Conservation (phyloP, 2,329 filamentous ascomycete species). For the Fusarium sp. region DNA sequence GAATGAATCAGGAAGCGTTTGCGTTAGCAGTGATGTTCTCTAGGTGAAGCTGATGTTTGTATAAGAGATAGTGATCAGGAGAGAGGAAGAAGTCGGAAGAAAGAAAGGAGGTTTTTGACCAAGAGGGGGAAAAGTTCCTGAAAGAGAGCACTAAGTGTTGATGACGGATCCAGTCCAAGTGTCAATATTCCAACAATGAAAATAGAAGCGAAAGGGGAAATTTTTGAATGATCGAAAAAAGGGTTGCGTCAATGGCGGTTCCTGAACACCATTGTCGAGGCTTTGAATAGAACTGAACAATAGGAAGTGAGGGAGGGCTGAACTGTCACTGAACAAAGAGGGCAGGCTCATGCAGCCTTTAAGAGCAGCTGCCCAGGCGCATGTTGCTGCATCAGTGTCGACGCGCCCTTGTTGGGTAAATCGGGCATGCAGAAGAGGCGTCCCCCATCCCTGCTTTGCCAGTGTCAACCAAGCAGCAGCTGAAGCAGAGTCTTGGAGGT, state of each 20-base stretch:
- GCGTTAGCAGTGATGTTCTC: not conserved
- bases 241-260: conserved; percentile 33
- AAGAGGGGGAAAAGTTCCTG: not conserved
- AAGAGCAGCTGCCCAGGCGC: conserved; percentile 25
- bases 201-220: conserved; percentile 32
- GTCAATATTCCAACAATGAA: conserved; percentile 26
- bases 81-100: conserved; percentile 2
- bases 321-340: conserved; percentile 28
- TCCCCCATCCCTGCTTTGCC: conserved; percentile 15
- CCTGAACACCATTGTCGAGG: conserved; percentile 43
- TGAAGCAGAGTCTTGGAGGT: conserved; percentile 17
- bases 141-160: conserved; percentile 20
- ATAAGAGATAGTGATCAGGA: conserved; percentile 10
- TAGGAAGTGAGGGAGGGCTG: conserved; percentile 20
- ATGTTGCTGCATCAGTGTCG: conserved; percentile 20
- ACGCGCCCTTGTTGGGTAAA: conserved; percentile 14
- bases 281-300: conserved; percentile 39
- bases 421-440: conserved; percentile 16
- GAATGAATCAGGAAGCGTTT: not conserved
- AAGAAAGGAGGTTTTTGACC: not conserved
- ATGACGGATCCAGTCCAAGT: conserved; percentile 33
- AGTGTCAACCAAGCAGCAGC: conserved; percentile 19
- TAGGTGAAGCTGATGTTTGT: not conserved
- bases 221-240: conserved; percentile 33
- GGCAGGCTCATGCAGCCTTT: conserved; percentile 38